Evolutionary conservation across 73 alveolate species (phyloP).

Genomic region (Blepharisma japonicum): DNA sequence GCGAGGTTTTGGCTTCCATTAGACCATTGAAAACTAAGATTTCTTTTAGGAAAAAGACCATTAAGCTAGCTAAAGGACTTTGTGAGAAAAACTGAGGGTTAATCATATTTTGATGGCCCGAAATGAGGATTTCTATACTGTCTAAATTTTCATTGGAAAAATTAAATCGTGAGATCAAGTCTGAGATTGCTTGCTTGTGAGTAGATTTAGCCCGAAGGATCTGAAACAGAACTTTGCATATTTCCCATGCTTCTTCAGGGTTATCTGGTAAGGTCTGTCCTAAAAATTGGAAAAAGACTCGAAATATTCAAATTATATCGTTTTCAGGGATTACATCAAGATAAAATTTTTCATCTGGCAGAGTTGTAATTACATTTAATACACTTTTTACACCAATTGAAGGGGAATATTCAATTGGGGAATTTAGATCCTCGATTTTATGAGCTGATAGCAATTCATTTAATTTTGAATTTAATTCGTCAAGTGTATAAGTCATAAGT

Average conservation of each 20-base stretch:
- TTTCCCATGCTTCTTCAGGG: neutral
- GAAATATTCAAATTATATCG: neutral
- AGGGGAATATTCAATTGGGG: neutral
- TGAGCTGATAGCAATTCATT: neutral
- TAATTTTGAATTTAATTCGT: neutral
- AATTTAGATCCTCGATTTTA: neutral
- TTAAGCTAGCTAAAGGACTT: no score
- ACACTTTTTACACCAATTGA: neutral
- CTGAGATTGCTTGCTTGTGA: neutral
- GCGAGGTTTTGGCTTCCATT: no score
- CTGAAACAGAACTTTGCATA: neutral
- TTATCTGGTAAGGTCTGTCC: conserved; percentile 1
- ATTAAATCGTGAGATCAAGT: neutral
- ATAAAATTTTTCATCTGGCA: neutral
- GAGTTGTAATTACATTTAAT: neutral
- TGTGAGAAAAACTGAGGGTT: no score
- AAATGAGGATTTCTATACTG: neutral
- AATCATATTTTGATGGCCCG: neutral
- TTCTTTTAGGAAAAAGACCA: no score
- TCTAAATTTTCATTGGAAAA: neutral
- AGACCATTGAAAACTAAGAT: no score
- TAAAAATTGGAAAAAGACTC: neutral
- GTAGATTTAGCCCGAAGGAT: neutral
- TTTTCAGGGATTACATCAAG: neutral
- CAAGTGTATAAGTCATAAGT: no score